These are phyloP conservation scores for Leccinum fuscescens DNA, from an alignment of 1,284 basidiomycete species.

Conservation along the genomic window DNA sequence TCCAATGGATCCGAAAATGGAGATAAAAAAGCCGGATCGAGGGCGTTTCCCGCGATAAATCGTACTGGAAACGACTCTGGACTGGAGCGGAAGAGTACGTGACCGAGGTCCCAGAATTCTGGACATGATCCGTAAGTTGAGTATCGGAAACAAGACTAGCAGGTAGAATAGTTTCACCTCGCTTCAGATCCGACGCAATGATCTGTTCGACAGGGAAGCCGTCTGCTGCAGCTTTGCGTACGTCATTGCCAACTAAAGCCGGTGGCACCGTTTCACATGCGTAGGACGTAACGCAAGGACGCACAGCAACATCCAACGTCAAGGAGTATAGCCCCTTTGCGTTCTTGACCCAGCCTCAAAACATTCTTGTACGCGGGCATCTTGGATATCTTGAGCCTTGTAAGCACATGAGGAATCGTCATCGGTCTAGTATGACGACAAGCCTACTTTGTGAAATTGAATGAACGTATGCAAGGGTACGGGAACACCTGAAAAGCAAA, in stretches of 20 bases:
- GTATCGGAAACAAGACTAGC: not conserved
- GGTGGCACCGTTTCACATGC: not conserved
- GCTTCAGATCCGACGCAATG: slow-evolving; percentile 21
- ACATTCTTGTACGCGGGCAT: slow-evolving; percentile 23
- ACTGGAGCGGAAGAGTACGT: slow-evolving; percentile 34
- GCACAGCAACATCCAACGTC: slow-evolving; percentile 35
- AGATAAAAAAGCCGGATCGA: slow-evolving; percentile 25
- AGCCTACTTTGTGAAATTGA: slow-evolving; percentile 20
- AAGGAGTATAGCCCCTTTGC: slow-evolving; percentile 27
- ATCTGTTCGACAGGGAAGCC: slow-evolving; percentile 23
- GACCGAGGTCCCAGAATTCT: slow-evolving; percentile 36
- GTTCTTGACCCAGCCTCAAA: slow-evolving; percentile 27
- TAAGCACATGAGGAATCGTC: not conserved
- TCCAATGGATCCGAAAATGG: not conserved
- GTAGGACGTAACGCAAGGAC: not conserved
- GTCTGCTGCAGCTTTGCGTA: slow-evolving; percentile 18
- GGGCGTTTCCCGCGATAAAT: slow-evolving; percentile 35
- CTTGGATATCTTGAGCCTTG: slow-evolving; percentile 21
- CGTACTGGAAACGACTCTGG: slow-evolving; percentile 32
- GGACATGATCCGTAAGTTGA: not conserved
- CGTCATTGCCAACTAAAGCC: slow-evolving; percentile 20
- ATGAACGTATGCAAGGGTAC: slow-evolving; percentile 23
- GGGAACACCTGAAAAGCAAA: slow-evolving; percentile 14
- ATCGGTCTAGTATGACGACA: not conserved
- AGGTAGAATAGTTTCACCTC: slow-evolving; percentile 13